Evolutionary conservation across 2,329 filamentous ascomycete species (phyloP), one percentile per base, ranked within the genome.

Genomic region (Huntiella bhutanensis): DNA sequence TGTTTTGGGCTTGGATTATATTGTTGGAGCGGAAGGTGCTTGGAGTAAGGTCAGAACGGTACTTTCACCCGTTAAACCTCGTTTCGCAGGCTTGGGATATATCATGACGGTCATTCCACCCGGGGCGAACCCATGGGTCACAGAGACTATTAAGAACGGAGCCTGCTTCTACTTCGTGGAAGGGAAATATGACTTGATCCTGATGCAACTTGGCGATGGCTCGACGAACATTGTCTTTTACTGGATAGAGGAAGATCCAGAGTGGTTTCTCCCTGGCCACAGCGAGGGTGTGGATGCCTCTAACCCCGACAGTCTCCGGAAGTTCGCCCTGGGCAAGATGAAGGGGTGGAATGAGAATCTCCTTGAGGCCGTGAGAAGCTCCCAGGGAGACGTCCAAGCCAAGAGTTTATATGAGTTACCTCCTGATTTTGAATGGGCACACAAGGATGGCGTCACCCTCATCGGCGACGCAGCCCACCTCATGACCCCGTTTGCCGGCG

Each of bases 381-480:
- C 22, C 10, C 11, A 6, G 4, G 32, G 32, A 8, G n/a, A 58
- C 74, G 13, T 37, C n/a, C 33, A 38, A 33, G 59, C 62, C 2
- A 59, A 66, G 48, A 64, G 64, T 1, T 58, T 78, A 1, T 75
- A 70, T 54, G 65, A 66, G 54, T 62, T 79, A 7, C 71, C 73
- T 0, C 55, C 69, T 2, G 67, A 67, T 2, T 55, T 62, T 39
- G 56, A 53, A 2, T 77, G 72, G 71, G 49, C 61, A 36, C 62
- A 67, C 41, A 59, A 58, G n/a, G 55, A 58, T 4, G 70, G 71
- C 0, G 54, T 70, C 4, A 75, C 74, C 0, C 54, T 75, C 11
- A 61, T 77, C 19, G 75, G 75, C 4, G 73, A 78, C 52, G 69
- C 73, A 1, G 73, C 73, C 5, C 73, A 78, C 55, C 53, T 75